Percentiles rank a stretch among this genome's conserved stretches.
These are phyloP conservation scores for Acmispon strigosus DNA, from an alignment of 306 rosid genomes.

Conservation along the genomic window DNA sequence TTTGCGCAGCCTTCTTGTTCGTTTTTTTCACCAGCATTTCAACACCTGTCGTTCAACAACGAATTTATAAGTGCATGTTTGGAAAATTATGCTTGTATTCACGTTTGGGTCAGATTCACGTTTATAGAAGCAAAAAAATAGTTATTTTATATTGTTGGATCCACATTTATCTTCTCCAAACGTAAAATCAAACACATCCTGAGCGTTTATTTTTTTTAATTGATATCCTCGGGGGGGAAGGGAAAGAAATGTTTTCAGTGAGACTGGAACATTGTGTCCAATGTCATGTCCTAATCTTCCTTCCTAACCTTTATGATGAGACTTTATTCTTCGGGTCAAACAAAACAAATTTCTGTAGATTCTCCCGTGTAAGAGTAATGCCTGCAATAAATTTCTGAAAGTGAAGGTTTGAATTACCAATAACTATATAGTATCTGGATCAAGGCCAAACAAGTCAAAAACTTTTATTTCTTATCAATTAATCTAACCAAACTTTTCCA, in stretches of 20 bases:
- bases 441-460: background rate
- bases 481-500: background rate
- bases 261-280: background rate
- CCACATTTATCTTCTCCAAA: too few species aligned
- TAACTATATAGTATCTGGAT: background rate
- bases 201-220: too few species aligned
- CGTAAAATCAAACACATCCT: too few species aligned
- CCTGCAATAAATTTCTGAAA: background rate
- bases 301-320: background rate
- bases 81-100: too few species aligned
- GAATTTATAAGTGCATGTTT: background rate
- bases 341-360: background rate
- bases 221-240: background rate
- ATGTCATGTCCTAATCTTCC: slow-evolving; percentile 15
- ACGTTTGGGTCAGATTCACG: too few species aligned
- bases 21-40: background rate
- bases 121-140: too few species aligned
- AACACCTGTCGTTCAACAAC: background rate
- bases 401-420: background rate
- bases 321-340: background rate
- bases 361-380: background rate
- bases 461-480: background rate
- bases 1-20: too few species aligned
- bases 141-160: too few species aligned
- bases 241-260: background rate